Percentiles rank a stretch among this genome's conserved stretches.
Evolutionary conservation across 2,329 filamentous ascomycete species (phyloP).

Genomic region (Chrysoporthe austroafricana): DNA sequence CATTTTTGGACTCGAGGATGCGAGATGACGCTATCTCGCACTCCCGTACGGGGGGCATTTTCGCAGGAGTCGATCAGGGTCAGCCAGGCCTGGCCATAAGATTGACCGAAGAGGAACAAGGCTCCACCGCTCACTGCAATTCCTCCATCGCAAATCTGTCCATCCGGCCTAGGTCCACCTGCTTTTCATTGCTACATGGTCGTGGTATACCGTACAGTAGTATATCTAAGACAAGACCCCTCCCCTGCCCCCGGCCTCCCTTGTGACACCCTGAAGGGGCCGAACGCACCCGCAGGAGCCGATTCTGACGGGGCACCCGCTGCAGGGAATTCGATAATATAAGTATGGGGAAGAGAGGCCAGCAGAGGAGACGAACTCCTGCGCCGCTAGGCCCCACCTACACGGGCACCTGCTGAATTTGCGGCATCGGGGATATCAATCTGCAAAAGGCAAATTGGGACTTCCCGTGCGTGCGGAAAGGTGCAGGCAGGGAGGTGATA

Average conservation of each 20-base stretch:
- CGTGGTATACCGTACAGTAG: not conserved
- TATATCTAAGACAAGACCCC: not conserved
- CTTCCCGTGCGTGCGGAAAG: conserved; percentile 1
- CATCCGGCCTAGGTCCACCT: not conserved
- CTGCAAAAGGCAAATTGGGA: conserved; percentile 26
- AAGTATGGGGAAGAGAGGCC: not conserved
- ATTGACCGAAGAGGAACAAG: not conserved
- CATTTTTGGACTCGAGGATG: conserved; percentile 1
- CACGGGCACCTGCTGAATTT: not conserved
- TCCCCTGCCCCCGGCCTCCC: not conserved
- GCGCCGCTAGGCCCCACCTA: not conserved
- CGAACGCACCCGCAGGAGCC: not conserved
- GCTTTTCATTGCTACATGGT: not conserved
- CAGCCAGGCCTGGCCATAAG: not conserved
- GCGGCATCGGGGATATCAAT: conserved; percentile 7
- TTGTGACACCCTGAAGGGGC: not conserved
- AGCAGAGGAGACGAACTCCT: not conserved
- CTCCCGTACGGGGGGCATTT: conserved; percentile 5
- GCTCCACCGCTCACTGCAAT: not conserved
- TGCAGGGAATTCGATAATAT: not conserved
- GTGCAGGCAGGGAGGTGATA: not conserved
- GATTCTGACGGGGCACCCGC: not conserved
- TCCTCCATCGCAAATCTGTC: not conserved
- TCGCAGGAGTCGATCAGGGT: not conserved
- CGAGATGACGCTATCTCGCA: conserved; percentile 9